Evolutionary conservation across 768 basidiomycete species (phyloP).

Genomic region (Harrya chromipes): DNA sequence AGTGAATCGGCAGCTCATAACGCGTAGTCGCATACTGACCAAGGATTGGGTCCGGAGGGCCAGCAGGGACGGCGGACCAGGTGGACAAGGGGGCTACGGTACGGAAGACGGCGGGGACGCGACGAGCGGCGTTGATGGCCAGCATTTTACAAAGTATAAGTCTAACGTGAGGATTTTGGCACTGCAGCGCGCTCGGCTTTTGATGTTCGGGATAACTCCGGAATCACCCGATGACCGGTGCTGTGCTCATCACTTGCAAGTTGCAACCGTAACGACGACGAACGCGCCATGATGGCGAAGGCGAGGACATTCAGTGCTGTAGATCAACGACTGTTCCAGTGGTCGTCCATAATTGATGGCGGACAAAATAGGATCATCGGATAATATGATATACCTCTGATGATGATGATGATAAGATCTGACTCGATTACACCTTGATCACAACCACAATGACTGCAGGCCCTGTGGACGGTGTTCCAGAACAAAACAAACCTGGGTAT

Average conservation of each 20-base stretch:
- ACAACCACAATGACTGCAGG: slow-evolving; percentile 16
- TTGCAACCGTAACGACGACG: no score
- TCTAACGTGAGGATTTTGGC: neutral
- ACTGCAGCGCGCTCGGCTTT: neutral
- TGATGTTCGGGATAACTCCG: slow-evolving; percentile 4
- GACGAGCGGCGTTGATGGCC: slow-evolving; percentile 47
- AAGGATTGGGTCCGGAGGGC: slow-evolving; percentile 91
- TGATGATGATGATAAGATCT: slow-evolving; percentile 19
- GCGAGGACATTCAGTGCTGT: neutral
- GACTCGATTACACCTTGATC: neutral
- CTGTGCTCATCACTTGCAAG: neutral
- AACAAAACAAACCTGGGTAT: slow-evolving; percentile 6
- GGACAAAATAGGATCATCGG: slow-evolving; percentile 9
- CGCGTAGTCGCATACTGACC: slow-evolving; percentile 43
- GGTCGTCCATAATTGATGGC: no score
- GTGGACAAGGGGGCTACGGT: slow-evolving; percentile 52
- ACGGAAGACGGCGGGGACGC: slow-evolving; percentile 40
- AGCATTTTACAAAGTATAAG: slow-evolving; percentile 31
- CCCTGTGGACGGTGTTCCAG: neutral
- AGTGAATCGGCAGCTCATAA: slow-evolving; percentile 5
- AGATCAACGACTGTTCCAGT: neutral
- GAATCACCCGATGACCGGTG: slow-evolving; percentile 14
- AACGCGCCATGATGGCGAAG: neutral
- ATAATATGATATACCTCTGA: neutral
- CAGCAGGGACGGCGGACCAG: slow-evolving; percentile 81